These are phyloP conservation scores for Macaranga tanarius DNA, from an alignment of 441 rosid genomes.

Conservation along the genomic window DNA sequence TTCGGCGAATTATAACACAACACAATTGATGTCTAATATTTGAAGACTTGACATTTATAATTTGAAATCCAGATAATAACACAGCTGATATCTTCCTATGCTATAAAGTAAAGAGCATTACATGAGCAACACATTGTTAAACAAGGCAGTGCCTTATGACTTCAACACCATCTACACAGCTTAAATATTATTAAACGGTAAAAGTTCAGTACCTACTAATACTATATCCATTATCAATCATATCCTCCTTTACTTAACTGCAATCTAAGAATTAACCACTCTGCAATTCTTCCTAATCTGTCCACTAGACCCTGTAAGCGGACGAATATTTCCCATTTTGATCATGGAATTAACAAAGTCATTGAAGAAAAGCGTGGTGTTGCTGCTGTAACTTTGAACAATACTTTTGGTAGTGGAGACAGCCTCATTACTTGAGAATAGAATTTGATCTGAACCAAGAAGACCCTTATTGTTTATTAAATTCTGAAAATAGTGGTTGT, in stretches of 20 bases:
- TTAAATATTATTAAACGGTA: too few species aligned
- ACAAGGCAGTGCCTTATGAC: too few species aligned
- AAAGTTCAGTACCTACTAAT: too few species aligned
- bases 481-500: conserved; percentile 58
- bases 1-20: too few species aligned
- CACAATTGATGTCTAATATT: too few species aligned
- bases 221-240: neutral
- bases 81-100: too few species aligned
- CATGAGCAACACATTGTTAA: too few species aligned
- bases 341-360: conserved; percentile 62
- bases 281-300: conserved; percentile 64
- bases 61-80: too few species aligned
- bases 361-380: conserved; percentile 41
- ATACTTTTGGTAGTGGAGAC: conserved; percentile 39
- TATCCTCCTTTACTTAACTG: neutral
- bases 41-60: too few species aligned
- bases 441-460: conserved; percentile 64
- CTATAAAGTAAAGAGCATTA: too few species aligned
- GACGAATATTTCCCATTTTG: conserved; percentile 64
- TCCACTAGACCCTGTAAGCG: conserved; percentile 51
- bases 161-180: too few species aligned
- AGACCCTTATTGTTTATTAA: conserved; percentile 57
- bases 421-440: conserved; percentile 46
- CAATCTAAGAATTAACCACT: conserved; percentile 36
- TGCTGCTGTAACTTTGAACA: conserved; percentile 48